These are phyloP conservation scores for Trypanosoma conorhini DNA, from an alignment of 208 protist species.

Conservation along the genomic window DNA sequence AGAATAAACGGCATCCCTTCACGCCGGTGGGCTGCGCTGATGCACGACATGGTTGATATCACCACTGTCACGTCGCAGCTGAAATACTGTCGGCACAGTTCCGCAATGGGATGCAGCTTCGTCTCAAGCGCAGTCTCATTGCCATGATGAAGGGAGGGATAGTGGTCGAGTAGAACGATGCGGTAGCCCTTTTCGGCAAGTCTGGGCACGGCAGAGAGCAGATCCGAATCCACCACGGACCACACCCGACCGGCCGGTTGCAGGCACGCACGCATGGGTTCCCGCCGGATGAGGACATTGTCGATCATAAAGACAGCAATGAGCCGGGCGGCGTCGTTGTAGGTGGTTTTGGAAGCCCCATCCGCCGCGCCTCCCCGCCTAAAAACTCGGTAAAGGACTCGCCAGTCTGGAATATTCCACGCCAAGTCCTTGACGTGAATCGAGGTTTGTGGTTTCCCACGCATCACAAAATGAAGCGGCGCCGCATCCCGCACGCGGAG, in stretches of 20 bases:
- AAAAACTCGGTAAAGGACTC: conserved; percentile 76
- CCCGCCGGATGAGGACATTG: conserved; percentile 37
- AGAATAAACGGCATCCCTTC: conserved; percentile 46
- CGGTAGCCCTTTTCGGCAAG: conserved; percentile 65
- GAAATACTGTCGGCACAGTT: conserved; percentile 40
- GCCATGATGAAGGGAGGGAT: conserved; percentile 78
- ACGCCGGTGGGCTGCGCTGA: conserved; percentile 40
- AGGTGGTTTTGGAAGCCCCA: conserved; percentile 30
- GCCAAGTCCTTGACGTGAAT: conserved; percentile 30
- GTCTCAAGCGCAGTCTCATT: conserved; percentile 39
- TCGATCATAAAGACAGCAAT: conserved; percentile 77
- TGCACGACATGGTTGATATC: conserved; percentile 76
- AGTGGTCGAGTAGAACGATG: conserved; percentile 81
- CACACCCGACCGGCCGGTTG: conserved; percentile 5
- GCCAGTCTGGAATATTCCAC: conserved; percentile 65
- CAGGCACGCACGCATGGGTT: conserved; percentile 14
- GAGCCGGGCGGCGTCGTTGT: conserved; percentile 57
- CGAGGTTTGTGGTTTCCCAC: conserved; percentile 4
- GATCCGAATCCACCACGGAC: conserved; percentile 13
- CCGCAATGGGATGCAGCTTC: conserved; percentile 45
- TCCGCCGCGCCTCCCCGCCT: conserved; percentile 26
- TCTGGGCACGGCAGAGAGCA: conserved; percentile 30
- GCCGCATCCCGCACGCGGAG: conserved; percentile 31
- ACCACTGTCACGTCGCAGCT: conserved; percentile 51
- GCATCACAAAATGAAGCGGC: conserved; percentile 59